Evolutionary conservation across 1,139 yeast genomes (phyloP), one percentile per base, ranked within the genome.

Genomic region (Saccharomycopsis hybrid): DNA sequence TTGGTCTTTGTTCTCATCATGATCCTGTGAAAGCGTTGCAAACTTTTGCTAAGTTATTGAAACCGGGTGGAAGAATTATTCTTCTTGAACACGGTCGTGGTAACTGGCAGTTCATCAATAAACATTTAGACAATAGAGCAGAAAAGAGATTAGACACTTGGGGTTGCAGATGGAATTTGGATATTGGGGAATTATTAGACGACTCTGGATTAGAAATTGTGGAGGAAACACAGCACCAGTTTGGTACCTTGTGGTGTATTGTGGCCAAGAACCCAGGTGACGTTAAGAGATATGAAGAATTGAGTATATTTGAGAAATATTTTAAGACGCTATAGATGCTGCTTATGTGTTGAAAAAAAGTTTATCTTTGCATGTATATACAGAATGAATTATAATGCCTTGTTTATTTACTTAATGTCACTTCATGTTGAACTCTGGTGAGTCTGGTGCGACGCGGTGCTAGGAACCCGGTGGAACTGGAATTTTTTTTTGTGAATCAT

Each of bases 141-240:
- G 89, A 80, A 51, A 77, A 80, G 58, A 82, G 97, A 67, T 79
- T 90, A 71, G 77, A 85, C 56, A 82, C 85, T 9, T 92, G 97
- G 97, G 97, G 97, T 2, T 92, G 98, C 67, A 73, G 97, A 62
- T 92, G 97, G 97, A 92, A 92, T 62, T 71, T 92, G 56, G 97
- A 92, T 62, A 87, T 92, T 58, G 95, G 89, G 35, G 92, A 83
- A 59, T 73, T 92, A 49, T 74, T 92, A 32, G 90, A 85, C 60
- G 81, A 80, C 55, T 83, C 95, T 11, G 96, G 95, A 0, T 72
- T 92, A 54, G 94, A 86, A 58, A 76, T 92, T 41, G 86, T 90
- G 1, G 81, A 79, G 57, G 89, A 86, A 59, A 79, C 79, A 57
- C 72, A 95, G 58, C 82, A 81, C 29, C 97, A 92, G 68, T 74